Evolutionary conservation across 148 eudicot species (phyloP).

Genomic region (Salicornia ramosissima): DNA sequence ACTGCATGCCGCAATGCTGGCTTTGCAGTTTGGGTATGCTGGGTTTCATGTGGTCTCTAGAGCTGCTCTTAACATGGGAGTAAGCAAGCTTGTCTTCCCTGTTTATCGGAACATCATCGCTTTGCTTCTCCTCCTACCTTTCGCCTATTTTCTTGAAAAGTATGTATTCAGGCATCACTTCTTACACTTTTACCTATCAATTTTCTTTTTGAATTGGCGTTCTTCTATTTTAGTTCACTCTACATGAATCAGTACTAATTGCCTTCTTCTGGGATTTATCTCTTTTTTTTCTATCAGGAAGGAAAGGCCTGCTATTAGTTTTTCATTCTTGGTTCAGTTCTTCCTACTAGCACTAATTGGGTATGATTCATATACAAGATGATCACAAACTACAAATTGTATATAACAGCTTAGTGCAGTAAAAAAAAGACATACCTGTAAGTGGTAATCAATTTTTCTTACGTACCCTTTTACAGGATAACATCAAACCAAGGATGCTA

Average conservation of each 20-base stretch:
- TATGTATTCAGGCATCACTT: constrained; percentile 24
- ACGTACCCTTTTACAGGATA: constrained; percentile 50
- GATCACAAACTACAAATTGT: neutral
- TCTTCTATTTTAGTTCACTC: neutral
- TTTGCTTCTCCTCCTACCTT: constrained; percentile 69
- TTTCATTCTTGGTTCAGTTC: constrained; percentile 68
- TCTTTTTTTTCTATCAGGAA: constrained; percentile 45
- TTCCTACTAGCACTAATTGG: constrained; percentile 84
- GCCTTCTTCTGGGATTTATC: neutral
- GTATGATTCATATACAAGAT: constrained; percentile 34
- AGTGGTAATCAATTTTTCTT: neutral
- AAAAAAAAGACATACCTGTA: neutral
- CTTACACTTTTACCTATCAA: neutral
- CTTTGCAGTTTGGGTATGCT: constrained; percentile 88
- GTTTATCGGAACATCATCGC: constrained; percentile 91
- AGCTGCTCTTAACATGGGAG: constrained; percentile 96
- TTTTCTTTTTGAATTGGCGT: neutral
- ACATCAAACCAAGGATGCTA: constrained; percentile 98
- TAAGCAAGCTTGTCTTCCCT: constrained; percentile 89
- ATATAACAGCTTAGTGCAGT: neutral
- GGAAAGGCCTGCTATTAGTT: constrained; percentile 81
- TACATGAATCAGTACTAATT: neutral
- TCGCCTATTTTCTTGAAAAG: constrained; percentile 95
- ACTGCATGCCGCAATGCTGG: constrained; percentile 77
- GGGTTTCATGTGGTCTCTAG: constrained; percentile 97